phyloP scores from a whole-genome alignment of 768 basidiomycete species.

The Pulveroboletus ravenelii region DNA sequence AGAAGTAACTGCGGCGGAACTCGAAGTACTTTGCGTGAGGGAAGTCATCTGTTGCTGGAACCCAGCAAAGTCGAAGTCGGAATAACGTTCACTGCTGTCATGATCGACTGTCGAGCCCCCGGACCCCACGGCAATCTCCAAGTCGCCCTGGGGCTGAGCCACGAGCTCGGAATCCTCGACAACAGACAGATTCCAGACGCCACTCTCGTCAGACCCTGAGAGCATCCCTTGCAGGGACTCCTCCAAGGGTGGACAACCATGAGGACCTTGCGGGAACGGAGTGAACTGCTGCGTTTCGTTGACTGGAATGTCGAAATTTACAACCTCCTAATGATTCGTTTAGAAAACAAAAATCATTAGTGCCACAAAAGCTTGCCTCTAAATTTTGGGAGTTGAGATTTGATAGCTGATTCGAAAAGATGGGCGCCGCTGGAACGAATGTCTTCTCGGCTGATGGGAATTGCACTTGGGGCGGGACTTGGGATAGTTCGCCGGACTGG shows the following conservation, averaged over 20 bases:
- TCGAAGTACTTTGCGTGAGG: constrained; percentile 1
- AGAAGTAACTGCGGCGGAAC: neutral
- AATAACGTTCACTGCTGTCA: constrained; percentile 14
- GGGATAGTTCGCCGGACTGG: constrained; percentile 3
- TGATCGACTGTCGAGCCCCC: constrained; percentile 3
- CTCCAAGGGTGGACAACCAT: constrained; percentile 1
- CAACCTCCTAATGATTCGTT: constrained; percentile 5
- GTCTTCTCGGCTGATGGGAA: neutral
- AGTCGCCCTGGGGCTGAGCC: constrained; percentile 33
- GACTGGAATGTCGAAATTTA: constrained; percentile 14
- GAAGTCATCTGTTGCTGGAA: constrained; percentile 7
- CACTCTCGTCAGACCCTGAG: constrained; percentile 29
- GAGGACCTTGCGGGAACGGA: neutral
- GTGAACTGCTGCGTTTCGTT: constrained; percentile 5
- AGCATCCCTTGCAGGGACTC: constrained; percentile 31
- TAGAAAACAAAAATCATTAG: neutral
- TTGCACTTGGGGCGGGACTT: constrained; percentile 1
- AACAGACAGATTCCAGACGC: constrained; percentile 34
- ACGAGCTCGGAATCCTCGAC: constrained; percentile 30
- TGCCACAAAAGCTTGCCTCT: constrained; percentile 6
- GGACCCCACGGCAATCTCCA: constrained; percentile 31
- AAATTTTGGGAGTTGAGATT: constrained; percentile 1
- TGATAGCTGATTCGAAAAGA: constrained; percentile 4
- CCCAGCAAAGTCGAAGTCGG: constrained; percentile 20
- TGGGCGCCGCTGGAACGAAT: neutral